Evolutionary conservation across 2,329 filamentous ascomycete species (phyloP), one percentile per base, ranked within the genome.

Genomic region (Neonectria hederae): DNA sequence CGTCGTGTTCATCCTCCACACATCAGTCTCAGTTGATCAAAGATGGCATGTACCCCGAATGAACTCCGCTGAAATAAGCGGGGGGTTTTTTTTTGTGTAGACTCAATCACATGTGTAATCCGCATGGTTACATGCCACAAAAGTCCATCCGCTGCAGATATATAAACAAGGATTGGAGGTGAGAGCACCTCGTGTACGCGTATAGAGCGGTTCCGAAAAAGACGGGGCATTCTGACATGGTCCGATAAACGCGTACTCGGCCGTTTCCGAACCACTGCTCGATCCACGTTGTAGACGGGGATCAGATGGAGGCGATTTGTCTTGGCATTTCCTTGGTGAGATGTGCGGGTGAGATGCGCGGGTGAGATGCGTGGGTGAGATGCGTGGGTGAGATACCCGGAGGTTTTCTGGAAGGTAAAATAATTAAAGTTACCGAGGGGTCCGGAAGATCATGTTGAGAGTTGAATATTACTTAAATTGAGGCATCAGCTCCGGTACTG

Each of bases 211-310:
- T 22, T 51, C 10, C 48, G n/a, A 14, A 51, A 51, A 51, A 26
- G 21, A 8, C 26, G 10, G n/a, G 5, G 11, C 6, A 6, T 21
- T 22, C n/a, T 28, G 28, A 21, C 28, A 4, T 11, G 9, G 30
- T 51, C 48, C 48, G 48, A 51, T 32, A 32, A 51, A 51, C 48
- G 48, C 48, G 28, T 51, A 51, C 30, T 51, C 48, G 48, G 48
- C 28, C n/a, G n/a, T 10, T 32, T 32, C 48, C 48, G 48, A 30
- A 8, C 26, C 28, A 17, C 30, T 9, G n/a, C n/a, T n/a, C 24
- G 22, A 17, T 13, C 48, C 48, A 35, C 11, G 46, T 30, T 51
- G 21, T 19, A 3, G 48, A 8, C 48, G 48, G n/a, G 48, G 48
- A 32, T 51, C 13, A 7, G 19, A 13, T 51, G 48, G 24, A 32